Conservation (phyloP, 148 eudicot species). For the Salicornia ramosissima region DNA sequence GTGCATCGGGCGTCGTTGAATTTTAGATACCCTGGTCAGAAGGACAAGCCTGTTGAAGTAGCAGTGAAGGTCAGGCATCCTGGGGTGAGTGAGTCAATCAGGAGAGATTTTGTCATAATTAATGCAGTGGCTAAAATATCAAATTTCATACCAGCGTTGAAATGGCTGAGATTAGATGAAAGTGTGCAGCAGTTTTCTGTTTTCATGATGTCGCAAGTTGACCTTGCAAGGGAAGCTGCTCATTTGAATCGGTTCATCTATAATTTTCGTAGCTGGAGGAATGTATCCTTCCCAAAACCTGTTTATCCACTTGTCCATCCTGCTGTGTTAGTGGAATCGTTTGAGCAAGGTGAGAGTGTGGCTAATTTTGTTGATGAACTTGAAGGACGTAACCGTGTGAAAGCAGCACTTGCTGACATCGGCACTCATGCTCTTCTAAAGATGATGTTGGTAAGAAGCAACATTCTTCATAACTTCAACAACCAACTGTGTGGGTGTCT, state of each 20-base stretch:
- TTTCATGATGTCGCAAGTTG: slow-evolving; percentile 49
- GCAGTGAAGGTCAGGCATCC: slow-evolving; percentile 49
- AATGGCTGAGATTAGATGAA: slow-evolving; percentile 40
- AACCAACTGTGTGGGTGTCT: not conserved
- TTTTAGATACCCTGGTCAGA: slow-evolving; percentile 25
- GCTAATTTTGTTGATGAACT: slow-evolving; percentile 41
- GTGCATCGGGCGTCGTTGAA: slow-evolving; percentile 36
- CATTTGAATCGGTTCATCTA: slow-evolving; percentile 43
- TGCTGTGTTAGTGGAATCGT: slow-evolving; percentile 40
- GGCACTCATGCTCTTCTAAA: slow-evolving; percentile 41
- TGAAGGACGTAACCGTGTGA: slow-evolving; percentile 27
- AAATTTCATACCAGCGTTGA: slow-evolving; percentile 32
- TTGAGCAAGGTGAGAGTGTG: slow-evolving; percentile 44
- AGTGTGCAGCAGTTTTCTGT: slow-evolving; percentile 44
- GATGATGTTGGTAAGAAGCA: slow-evolving; percentile 37
- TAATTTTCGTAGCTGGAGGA: slow-evolving; percentile 39
- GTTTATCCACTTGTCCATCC: slow-evolving; percentile 46
- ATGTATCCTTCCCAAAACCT: slow-evolving; percentile 45
- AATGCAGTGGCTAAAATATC: slow-evolving; percentile 35
- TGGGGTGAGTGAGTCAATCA: slow-evolving; percentile 41
- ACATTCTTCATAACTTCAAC: not conserved
- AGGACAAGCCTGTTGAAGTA: slow-evolving; percentile 38
- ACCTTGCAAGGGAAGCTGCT: slow-evolving; percentile 47
- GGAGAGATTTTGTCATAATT: slow-evolving; percentile 43
- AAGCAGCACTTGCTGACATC: slow-evolving; percentile 44